phyloP scores from a whole-genome alignment of 1,284 basidiomycete genomes.

The Fistulinella staudtii region DNA sequence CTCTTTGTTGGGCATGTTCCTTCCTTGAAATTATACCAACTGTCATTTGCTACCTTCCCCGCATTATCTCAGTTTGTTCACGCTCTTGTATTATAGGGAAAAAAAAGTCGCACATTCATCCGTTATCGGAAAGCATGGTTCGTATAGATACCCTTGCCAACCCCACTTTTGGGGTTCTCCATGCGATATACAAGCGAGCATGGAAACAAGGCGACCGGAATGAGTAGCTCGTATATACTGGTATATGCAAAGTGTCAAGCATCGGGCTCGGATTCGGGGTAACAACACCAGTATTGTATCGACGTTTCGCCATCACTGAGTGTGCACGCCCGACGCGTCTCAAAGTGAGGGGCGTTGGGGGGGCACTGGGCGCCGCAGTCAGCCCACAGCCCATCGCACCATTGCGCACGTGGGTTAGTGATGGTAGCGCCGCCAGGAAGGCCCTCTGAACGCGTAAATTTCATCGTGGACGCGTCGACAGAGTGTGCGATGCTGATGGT shows the following conservation, averaged over 20 bases:
- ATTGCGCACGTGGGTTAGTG: background rate
- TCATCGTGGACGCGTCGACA: background rate
- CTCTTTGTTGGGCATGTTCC: constrained; percentile 8
- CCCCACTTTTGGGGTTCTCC: no score
- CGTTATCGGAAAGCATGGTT: background rate
- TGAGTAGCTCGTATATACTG: no score
- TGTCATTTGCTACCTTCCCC: constrained; percentile 26
- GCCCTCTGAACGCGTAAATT: no score
- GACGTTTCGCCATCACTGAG: constrained; percentile 1
- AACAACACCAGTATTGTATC: constrained; percentile 22
- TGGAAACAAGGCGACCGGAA: no score
- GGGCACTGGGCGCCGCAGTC: constrained; percentile 14
- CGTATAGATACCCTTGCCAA: background rate
- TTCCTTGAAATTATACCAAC: constrained; percentile 22
- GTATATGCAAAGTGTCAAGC: no score
- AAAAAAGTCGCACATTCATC: constrained; percentile 16
- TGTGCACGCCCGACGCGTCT: constrained; percentile 13
- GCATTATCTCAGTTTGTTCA: constrained; percentile 28
- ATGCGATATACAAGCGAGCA: no score
- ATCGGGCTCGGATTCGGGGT: constrained; percentile 1
- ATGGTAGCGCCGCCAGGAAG: no score
- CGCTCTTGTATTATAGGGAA: constrained; percentile 31
- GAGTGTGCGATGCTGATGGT: background rate
- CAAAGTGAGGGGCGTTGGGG: constrained; percentile 8
- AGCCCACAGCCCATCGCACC: constrained; percentile 11